These are phyloP conservation scores for Paxillus ammoniavirescens DNA, from an alignment of 768 basidiomycete species.

Conservation along the genomic window DNA sequence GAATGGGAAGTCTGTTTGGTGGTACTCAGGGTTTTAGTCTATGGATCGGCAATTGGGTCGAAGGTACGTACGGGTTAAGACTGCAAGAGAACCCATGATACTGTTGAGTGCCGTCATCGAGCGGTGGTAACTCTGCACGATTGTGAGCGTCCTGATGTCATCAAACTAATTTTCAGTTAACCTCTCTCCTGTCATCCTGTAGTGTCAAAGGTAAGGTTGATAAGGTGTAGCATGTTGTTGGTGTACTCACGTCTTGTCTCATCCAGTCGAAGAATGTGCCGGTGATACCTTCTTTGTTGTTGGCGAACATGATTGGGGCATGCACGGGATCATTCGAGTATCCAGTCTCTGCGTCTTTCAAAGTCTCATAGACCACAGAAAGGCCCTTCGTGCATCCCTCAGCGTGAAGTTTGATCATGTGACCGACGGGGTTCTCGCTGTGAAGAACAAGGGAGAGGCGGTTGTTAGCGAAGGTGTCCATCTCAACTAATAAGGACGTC, in stretches of 20 bases:
- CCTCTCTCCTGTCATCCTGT: slow-evolving; percentile 21
- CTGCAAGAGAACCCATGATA: slow-evolving; percentile 25
- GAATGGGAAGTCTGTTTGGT: slow-evolving; percentile 31
- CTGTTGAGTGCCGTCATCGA: slow-evolving; percentile 22
- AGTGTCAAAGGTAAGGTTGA: background rate
- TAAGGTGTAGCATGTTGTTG: background rate
- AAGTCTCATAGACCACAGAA: slow-evolving; percentile 24
- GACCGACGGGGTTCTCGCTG: slow-evolving; percentile 19
- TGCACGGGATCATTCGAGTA: slow-evolving; percentile 19
- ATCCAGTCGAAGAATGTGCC: slow-evolving; percentile 28
- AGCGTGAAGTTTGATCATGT: slow-evolving; percentile 20
- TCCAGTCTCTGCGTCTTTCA: slow-evolving; percentile 24
- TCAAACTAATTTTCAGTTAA: background rate
- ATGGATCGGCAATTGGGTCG: background rate
- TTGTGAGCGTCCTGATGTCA: background rate
- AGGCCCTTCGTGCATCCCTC: slow-evolving; percentile 17
- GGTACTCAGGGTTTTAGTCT: background rate
- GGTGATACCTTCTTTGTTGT: slow-evolving; percentile 14
- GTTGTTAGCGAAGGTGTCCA: slow-evolving; percentile 34
- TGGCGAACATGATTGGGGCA: slow-evolving; percentile 21
- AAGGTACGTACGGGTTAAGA: slow-evolving; percentile 18
- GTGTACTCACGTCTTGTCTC: slow-evolving; percentile 15
- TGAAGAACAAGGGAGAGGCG: slow-evolving; percentile 32
- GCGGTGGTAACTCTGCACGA: slow-evolving; percentile 17
- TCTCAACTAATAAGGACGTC: slow-evolving; percentile 20